A percentile compares a stretch with the other conserved stretches of the same genome.
phyloP scores from a whole-genome alignment of 1,139 yeast species.

The Yamadazyma spencermartinsiae region DNA sequence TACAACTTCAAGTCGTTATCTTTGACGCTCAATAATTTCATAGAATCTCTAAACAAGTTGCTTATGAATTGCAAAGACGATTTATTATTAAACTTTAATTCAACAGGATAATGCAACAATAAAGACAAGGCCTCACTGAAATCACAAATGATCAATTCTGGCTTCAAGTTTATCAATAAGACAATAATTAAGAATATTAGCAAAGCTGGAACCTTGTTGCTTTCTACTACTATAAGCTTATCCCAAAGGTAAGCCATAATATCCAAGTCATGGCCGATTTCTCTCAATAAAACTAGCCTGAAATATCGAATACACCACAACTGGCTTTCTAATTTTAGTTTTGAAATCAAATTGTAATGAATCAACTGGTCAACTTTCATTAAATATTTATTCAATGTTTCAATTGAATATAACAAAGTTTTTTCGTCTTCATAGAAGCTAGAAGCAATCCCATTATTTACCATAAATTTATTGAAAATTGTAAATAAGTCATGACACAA shows the following conservation, averaged over 20 bases:
- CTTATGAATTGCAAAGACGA: constrained; percentile 22
- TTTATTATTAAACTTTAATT: constrained; percentile 15
- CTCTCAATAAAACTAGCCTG: constrained; percentile 57
- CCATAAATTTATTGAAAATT: constrained; percentile 44
- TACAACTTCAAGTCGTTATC: constrained; percentile 42
- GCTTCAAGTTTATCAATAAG: constrained; percentile 51
- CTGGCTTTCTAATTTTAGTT: constrained; percentile 56
- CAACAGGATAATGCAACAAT: constrained; percentile 58
- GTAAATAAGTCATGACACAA: constrained; percentile 49
- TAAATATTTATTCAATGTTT: constrained; percentile 46
- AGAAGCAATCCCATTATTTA: constrained; percentile 36
- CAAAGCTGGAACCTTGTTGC: constrained; percentile 35
- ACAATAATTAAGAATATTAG: constrained; percentile 53
- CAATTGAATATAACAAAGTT: constrained; percentile 43
- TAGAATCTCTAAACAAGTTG: constrained; percentile 31
- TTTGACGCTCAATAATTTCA: constrained; percentile 27
- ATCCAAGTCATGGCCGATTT: constrained; percentile 49
- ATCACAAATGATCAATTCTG: constrained; percentile 52
- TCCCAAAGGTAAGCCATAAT: constrained; percentile 57
- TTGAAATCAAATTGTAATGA: constrained; percentile 44
- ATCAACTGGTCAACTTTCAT: constrained; percentile 50
- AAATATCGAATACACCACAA: constrained; percentile 71
- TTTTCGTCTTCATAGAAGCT: constrained; percentile 46
- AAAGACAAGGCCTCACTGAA: constrained; percentile 62
- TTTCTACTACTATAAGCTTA: constrained; percentile 41